Evolutionary conservation across 2,329 filamentous ascomycete species (phyloP).

Genomic region (Neospermospora avenae): DNA sequence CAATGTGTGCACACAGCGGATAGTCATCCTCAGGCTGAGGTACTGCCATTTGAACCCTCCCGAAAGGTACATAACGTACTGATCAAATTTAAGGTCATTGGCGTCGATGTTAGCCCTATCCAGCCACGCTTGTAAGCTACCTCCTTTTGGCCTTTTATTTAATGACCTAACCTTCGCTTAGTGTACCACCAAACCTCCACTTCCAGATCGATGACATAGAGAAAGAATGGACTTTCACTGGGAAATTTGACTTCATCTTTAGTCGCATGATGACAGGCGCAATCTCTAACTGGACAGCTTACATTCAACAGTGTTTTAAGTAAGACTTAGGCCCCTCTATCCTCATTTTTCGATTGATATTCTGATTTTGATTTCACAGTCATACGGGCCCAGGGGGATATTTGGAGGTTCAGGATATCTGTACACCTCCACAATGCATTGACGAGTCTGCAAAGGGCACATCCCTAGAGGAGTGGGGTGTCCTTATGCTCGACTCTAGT

Average conservation of each 20-base stretch:
- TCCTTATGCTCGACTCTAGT: constrained; percentile 29
- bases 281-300: constrained; percentile 16
- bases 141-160: not conserved
- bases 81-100: constrained; percentile 22
- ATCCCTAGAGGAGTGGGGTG: too few relatives aligned
- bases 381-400: not conserved
- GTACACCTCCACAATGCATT: too few relatives aligned
- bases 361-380: not conserved
- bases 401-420: not conserved
- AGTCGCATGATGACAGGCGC: constrained; percentile 38
- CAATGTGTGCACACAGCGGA: constrained; percentile 2
- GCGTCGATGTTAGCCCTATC: constrained; percentile 30
- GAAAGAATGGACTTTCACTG: constrained; percentile 41
- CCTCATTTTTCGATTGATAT: not conserved
- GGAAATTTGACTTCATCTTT: constrained; percentile 58
- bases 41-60: not conserved
- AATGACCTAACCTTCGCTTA: not conserved
- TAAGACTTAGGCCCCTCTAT: not conserved
- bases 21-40: constrained; percentile 26
- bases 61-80: not conserved
- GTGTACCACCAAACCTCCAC: constrained; percentile 35
- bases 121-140: constrained; percentile 11
- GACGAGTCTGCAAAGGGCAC: not conserved
- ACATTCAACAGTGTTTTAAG: constrained; percentile 11
- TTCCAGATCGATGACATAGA: constrained; percentile 64